Evolutionary conservation across 1,284 basidiomycete genomes (phyloP).

Genomic region (Apiotrichum sp.): DNA sequence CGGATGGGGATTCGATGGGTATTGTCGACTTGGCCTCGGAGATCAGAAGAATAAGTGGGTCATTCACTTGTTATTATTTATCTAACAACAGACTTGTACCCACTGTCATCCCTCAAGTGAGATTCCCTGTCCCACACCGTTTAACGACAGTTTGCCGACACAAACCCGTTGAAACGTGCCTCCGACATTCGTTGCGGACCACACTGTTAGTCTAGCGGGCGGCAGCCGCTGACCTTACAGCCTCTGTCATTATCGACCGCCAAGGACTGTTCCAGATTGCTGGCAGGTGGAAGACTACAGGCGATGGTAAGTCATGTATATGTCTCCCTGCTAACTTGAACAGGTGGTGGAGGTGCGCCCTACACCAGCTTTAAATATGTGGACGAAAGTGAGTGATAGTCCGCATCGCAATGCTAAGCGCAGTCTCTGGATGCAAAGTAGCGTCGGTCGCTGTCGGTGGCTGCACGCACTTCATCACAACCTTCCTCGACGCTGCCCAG

Average conservation of each 20-base stretch:
- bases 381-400: background rate
- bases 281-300: constrained; percentile 79
- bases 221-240: constrained; percentile 11
- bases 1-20: constrained; percentile 58
- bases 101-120: constrained; percentile 59
- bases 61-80: no score
- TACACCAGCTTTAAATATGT: constrained; percentile 62
- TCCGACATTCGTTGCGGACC: constrained; percentile 65
- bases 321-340: background rate
- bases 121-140: background rate
- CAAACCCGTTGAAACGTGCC: constrained; percentile 61
- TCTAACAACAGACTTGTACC: constrained; percentile 53
- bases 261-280: constrained; percentile 61
- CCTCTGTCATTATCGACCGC: constrained; percentile 72
- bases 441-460: constrained; percentile 66
- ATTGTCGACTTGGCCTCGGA: constrained; percentile 54
- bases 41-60: constrained; percentile 63
- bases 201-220: background rate
- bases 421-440: constrained; percentile 63
- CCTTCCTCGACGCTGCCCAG: constrained; percentile 55
- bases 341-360: constrained; percentile 65
- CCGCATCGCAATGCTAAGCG: background rate
- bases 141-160: constrained; percentile 59
- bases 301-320: constrained; percentile 58
- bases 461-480: constrained; percentile 79